A percentile compares a stretch with the other conserved stretches of the same genome.
Conservation (phyloP, 2,329 filamentous ascomycete genomes). For the Verticillium dahliae region DNA sequence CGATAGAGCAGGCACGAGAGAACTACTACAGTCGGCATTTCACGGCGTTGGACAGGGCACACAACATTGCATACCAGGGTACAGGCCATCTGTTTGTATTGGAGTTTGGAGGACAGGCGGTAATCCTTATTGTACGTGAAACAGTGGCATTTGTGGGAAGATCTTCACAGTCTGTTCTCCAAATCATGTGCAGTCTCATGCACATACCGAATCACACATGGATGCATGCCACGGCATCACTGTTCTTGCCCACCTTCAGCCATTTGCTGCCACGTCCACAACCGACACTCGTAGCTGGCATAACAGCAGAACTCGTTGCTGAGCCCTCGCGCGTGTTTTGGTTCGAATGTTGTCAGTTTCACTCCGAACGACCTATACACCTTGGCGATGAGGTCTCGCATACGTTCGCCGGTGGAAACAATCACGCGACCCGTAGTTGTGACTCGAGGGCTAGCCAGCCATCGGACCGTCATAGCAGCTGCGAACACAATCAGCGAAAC, state of each 20-base stretch:
- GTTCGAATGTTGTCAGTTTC: constrained; percentile 60
- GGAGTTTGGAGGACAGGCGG: neutral
- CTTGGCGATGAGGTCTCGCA: constrained; percentile 57
- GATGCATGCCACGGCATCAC: too few relatives aligned
- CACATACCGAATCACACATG: too few relatives aligned
- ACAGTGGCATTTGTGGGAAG: neutral
- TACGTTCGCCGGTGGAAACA: constrained; percentile 71
- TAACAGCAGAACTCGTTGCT: constrained; percentile 80
- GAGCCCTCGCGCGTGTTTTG: constrained; percentile 62
- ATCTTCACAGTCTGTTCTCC: neutral
- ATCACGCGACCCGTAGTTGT: constrained; percentile 39
- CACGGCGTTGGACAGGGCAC: neutral
- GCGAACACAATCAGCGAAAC: constrained; percentile 2
- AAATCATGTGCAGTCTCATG: too few relatives aligned
- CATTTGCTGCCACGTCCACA: constrained; percentile 36
- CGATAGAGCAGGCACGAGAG: neutral
- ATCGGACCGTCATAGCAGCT: constrained; percentile 71
- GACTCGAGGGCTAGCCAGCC: constrained; percentile 47
- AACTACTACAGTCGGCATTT: neutral
- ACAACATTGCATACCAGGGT: neutral
- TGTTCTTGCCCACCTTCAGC: constrained; percentile 2
- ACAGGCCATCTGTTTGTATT: neutral
- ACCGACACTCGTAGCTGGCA: constrained; percentile 64
- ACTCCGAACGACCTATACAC: constrained; percentile 62
- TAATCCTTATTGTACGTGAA: neutral